Evolutionary conservation across 257 asterid species (phyloP).

Genomic region (Solanum rostratum): DNA sequence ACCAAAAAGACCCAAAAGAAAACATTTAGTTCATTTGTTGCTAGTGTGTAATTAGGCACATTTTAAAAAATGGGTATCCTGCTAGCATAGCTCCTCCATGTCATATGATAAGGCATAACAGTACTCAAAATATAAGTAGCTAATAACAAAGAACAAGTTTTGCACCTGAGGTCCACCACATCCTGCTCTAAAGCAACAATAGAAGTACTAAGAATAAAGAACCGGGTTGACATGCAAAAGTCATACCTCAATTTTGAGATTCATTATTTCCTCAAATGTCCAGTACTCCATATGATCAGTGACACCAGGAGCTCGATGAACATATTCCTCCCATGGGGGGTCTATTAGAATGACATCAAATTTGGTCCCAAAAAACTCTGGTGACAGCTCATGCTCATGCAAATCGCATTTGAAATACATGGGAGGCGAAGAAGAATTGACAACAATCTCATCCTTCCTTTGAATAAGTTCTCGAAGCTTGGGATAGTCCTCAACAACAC

Average conservation of each 20-base stretch:
- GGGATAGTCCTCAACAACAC: conserved; percentile 98
- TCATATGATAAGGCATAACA: not conserved
- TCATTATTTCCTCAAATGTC: conserved; percentile 93
- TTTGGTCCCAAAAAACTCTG: conserved; percentile 85
- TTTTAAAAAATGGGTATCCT: not conserved
- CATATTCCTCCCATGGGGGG: conserved; percentile 99
- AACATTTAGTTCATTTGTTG: not conserved
- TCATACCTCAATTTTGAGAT: conserved; percentile 87
- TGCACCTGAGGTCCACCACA: not conserved
- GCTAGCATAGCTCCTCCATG: not conserved
- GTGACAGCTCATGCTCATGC: conserved; percentile 71
- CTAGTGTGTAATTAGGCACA: not conserved
- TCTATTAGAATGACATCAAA: conserved; percentile 96
- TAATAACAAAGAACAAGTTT: not conserved
- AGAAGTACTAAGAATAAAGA: not conserved
- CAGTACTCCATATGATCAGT: conserved; percentile 91
- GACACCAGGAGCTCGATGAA: conserved; percentile 98
- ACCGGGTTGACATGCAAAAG: not conserved
- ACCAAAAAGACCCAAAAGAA: not conserved
- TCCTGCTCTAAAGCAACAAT: not conserved
- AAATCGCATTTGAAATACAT: conserved; percentile 87
- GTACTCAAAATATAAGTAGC: not conserved
- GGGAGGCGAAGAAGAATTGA: conserved; percentile 73
- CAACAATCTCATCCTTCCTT: conserved; percentile 91
- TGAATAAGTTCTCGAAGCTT: conserved; percentile 96